A percentile compares a stretch with the other conserved stretches of the same genome.
Conservation (phyloP, 805 yeast species). For the Grigorovia yakushimaensis region DNA sequence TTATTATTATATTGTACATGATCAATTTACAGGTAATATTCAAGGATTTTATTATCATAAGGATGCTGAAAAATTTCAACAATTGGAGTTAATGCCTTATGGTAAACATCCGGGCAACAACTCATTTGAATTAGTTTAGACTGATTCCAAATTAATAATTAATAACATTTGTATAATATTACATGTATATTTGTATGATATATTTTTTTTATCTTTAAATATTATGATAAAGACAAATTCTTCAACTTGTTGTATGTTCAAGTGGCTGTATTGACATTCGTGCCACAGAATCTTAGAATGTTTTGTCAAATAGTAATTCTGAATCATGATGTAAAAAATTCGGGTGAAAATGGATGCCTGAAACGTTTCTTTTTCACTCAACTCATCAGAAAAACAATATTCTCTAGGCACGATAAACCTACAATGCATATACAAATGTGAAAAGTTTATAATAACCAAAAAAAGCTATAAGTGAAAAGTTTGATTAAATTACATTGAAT, state of each 20-base stretch:
- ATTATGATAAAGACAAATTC: no score
- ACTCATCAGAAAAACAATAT: no score
- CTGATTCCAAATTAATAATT: neutral
- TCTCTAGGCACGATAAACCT: no score
- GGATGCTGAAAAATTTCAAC: slow-evolving; percentile 67
- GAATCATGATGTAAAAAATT: no score
- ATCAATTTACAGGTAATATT: slow-evolving; percentile 64
- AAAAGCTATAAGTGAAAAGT: neutral
- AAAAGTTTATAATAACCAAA: neutral
- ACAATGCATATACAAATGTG: no score
- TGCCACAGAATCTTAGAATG: no score
- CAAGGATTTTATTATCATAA: slow-evolving; percentile 77
- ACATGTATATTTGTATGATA: neutral
- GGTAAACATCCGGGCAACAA: slow-evolving; percentile 4
- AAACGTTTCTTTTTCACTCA: no score
- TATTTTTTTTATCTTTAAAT: no score
- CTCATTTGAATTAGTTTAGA: slow-evolving; percentile 18
- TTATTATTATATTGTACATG: slow-evolving; percentile 78
- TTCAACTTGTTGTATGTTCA: no score
- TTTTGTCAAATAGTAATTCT: no score
- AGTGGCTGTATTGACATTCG: no score
- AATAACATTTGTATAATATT: neutral
- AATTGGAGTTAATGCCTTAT: slow-evolving; percentile 44
- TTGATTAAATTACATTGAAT: neutral
- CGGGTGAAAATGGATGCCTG: no score